Base-by-base conservation (phyloP, 768 basidiomycete genomes). In the Rhizopogon rudus region DNA sequence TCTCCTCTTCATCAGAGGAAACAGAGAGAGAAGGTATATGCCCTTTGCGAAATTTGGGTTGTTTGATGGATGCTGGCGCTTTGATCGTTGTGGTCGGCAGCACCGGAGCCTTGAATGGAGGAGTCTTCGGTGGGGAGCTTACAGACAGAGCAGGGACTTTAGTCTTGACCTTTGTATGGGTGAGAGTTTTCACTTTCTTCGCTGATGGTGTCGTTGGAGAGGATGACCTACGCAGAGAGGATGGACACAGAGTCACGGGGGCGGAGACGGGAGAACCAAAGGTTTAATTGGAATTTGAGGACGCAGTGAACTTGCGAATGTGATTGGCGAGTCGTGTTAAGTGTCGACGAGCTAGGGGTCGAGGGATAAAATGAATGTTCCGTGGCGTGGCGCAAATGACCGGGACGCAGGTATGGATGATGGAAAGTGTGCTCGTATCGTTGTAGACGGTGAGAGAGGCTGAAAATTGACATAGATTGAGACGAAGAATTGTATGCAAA, bases 1-100 rank as follows among this genome's bases (percentile, higher is more conserved):
- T 84, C 71, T 91, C 88, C 63, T 90, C 88, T 59, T 91, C 88
- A 62, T 90, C 88, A n/a, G 84, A 87, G 12, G 88, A 87, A 22
- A 81, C 72, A 41, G 75, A 81, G 72, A 65, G 72, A 76, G 44
- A 76, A 44, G 73, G 69, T 40, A 58, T 62, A 42, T 71, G 73
- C 59, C 63, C 70, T 65, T 64, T 77, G 67, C 66, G 54, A 44
- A 56, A 10, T 54, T 69, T 68, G 61, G 46, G 51, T 65, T 29
- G 44, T 45, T 28, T 64, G 45, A 8, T 52, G 40, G 28, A 43
- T 45, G 40, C 50, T 45, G 22, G 52, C 60, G 40, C 7, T 61
- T 69, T 20, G 43, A 53, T 41, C 60, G 71, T 52, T 62, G 61
- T 40, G 7, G 40, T 41, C 20, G 33, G 40, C 7, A 61, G 33